A percentile compares a stretch with the other conserved stretches of the same genome.
phyloP scores from a whole-genome alignment of 176 grass and related monocot species.

The Guadua angustifolia region DNA sequence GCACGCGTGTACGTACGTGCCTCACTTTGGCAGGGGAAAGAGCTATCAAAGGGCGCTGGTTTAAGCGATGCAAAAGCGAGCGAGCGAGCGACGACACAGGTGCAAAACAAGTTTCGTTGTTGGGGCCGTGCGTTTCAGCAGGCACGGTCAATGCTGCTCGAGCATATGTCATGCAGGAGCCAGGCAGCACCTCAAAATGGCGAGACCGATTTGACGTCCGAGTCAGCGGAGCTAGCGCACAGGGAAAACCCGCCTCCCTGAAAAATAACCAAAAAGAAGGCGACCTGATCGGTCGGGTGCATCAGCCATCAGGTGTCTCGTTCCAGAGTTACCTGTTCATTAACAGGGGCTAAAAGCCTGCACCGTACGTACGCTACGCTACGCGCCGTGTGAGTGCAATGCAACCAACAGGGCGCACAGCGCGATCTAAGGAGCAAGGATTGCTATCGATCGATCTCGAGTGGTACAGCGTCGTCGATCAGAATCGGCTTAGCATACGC shows the following conservation, averaged over 20 bases:
- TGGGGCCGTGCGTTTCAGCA: constrained; percentile 29
- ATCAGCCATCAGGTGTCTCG: background rate
- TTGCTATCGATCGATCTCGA: constrained; percentile 1
- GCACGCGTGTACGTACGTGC: constrained; percentile 40
- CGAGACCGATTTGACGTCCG: constrained; percentile 34
- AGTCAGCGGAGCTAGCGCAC: background rate
- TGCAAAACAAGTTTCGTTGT: constrained; percentile 3
- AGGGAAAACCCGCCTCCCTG: background rate
- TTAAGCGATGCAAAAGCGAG: background rate
- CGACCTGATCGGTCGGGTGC: background rate
- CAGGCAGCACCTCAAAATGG: constrained; percentile 6
- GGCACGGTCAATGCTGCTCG: constrained; percentile 40
- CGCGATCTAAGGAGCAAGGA: constrained; percentile 7
- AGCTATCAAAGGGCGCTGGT: background rate
- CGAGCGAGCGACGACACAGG: constrained; percentile 7
- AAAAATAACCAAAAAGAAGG: background rate
- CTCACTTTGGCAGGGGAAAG: constrained; percentile 29
- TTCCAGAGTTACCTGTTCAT: background rate
- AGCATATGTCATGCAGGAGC: background rate
- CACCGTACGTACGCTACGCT: background rate
- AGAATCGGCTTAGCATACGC: background rate
- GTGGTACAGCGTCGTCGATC: constrained; percentile 2
- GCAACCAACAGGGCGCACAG: background rate
- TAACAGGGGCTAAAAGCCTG: constrained; percentile 4
- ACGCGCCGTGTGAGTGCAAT: background rate